Evolutionary conservation across 768 basidiomycete genomes (phyloP).

Genomic region (Obba rivulosa): DNA sequence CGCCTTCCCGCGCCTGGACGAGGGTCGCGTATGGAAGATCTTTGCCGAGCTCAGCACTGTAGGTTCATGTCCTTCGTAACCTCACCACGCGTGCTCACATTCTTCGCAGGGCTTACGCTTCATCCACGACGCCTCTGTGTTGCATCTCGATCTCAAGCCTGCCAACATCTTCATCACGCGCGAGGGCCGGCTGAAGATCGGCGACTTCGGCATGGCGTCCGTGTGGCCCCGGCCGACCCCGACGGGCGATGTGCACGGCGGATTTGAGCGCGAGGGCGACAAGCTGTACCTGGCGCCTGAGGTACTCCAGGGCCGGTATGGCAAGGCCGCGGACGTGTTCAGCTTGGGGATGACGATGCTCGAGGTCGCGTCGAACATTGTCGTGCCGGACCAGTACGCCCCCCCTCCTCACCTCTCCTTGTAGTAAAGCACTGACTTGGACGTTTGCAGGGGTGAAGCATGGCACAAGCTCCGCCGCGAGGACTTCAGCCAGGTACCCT

Average conservation of each 20-base stretch:
- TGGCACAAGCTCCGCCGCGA: slow-evolving; percentile 93
- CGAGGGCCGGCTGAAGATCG: slow-evolving; percentile 89
- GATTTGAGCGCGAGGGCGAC: slow-evolving; percentile 94
- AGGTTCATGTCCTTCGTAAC: slow-evolving; percentile 14
- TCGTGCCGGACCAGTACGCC: slow-evolving; percentile 93
- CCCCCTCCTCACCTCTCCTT: slow-evolving; percentile 2
- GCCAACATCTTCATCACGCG: slow-evolving; percentile 91
- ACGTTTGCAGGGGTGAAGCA: slow-evolving; percentile 66
- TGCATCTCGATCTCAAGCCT: slow-evolving; percentile 96
- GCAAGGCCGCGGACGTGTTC: slow-evolving; percentile 94
- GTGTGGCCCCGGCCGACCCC: slow-evolving; percentile 68
- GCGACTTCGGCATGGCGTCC: slow-evolving; percentile 99
- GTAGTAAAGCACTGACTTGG: slow-evolving; percentile 5
- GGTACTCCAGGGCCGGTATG: slow-evolving; percentile 86
- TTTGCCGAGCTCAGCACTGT: slow-evolving; percentile 85
- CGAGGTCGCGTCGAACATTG: slow-evolving; percentile 92
- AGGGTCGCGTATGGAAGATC: slow-evolving; percentile 95
- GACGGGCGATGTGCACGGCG: slow-evolving; percentile 21
- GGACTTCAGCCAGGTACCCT: slow-evolving; percentile 83
- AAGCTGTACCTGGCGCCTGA: slow-evolving; percentile 96
- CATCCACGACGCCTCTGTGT: slow-evolving; percentile 82
- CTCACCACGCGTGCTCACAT: slow-evolving; percentile 14
- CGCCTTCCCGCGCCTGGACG: slow-evolving; percentile 78
- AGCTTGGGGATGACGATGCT: slow-evolving; percentile 95
- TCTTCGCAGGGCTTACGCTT: slow-evolving; percentile 70